A percentile compares a stretch with the other conserved stretches of the same genome.
phyloP scores from a whole-genome alignment of 139 green algal genomes.

The Tetraselmis striata region DNA sequence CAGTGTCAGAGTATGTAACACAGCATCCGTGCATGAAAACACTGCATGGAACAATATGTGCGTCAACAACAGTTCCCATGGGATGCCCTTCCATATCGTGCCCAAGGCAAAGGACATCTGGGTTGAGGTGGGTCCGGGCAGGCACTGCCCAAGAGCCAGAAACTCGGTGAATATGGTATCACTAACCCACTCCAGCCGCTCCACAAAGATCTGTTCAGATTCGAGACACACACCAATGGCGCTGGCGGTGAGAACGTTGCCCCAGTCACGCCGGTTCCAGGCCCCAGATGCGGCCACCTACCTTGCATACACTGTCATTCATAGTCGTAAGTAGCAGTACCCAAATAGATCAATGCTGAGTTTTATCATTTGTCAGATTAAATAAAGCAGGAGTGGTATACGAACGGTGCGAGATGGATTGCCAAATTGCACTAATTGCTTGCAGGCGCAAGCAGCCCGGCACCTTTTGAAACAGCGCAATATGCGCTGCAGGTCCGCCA shows the following conservation, averaged over 20 bases:
- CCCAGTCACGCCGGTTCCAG: too few species aligned
- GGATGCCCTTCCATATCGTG: slow-evolving; percentile 64
- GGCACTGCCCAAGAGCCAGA: slow-evolving; percentile 76
- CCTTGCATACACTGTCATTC: too few species aligned
- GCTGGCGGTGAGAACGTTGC: too few species aligned
- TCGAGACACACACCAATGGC: not conserved
- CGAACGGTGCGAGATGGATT: too few species aligned
- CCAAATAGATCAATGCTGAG: too few species aligned
- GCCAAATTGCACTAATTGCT: not conserved
- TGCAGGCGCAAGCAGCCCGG: not conserved
- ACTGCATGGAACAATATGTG: not conserved
- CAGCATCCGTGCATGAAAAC: not conserved
- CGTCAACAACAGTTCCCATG: slow-evolving; percentile 18
- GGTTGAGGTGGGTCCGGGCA: slow-evolving; percentile 85
- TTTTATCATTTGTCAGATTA: too few species aligned
- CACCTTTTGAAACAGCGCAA: slow-evolving; percentile 69
- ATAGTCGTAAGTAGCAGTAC: too few species aligned
- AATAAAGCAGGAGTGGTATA: too few species aligned
- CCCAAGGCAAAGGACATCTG: slow-evolving; percentile 35
- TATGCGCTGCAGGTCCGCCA: slow-evolving; percentile 71
- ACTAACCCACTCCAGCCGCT: slow-evolving; percentile 68
- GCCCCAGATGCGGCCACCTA: too few species aligned
- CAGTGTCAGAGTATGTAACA: too few species aligned
- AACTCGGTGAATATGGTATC: slow-evolving; percentile 77
- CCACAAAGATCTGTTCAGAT: slow-evolving; percentile 69